Base-by-base conservation (phyloP, 148 eudicot species). In the Linanthus parryae region DNA sequence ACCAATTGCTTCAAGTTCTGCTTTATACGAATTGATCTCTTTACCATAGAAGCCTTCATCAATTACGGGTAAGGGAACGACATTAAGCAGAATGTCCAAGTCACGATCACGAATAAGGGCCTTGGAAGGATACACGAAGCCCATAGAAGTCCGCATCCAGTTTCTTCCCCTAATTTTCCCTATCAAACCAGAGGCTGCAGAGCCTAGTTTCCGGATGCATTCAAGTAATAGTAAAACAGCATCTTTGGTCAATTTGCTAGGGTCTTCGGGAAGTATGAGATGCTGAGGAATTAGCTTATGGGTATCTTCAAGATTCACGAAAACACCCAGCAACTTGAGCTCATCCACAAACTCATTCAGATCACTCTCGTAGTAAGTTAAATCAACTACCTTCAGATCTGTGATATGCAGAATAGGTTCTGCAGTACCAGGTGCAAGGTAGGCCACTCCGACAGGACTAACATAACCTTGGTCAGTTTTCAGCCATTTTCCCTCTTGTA, bases 21-120 rank as follows among this genome's bases (percentile, higher is more conserved):
- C 38, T 30, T 38, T 38, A 39, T 26, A 59, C 28, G 40, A 26
- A 15, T 9, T 39, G 14, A 38, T 2, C n/a, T 14, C 38, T 18
- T 26, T 17, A 5, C 73, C 70, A 29, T 68, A 64, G 49, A 50
- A 68, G 35, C 46, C 26, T 41, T 64, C 70, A 31, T 64, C 60
- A 20, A 73, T 60, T 17, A 60, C 18, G 17, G 78, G 78, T 46
- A 73, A 51, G 44, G 71, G 67, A 48, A 64, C 70, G 35, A 68
- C 16, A 1, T 59, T 39, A 18, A 15, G 16, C 27, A 59, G 26
- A 11, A 11, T 23, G 16, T 27, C 21, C 46, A 45, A 59, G 19
- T 16, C 38, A 20, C 0, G 44, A 34, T 38, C 25, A 20, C 31
- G 38, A 13, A 48, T 38, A 48, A 59, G 15, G 20, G 47, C 25